A percentile compares a stretch with the other conserved stretches of the same genome.
These are phyloP conservation scores for Beta vulgaris DNA, from an alignment of 148 eudicot genomes.

Conservation along the genomic window DNA sequence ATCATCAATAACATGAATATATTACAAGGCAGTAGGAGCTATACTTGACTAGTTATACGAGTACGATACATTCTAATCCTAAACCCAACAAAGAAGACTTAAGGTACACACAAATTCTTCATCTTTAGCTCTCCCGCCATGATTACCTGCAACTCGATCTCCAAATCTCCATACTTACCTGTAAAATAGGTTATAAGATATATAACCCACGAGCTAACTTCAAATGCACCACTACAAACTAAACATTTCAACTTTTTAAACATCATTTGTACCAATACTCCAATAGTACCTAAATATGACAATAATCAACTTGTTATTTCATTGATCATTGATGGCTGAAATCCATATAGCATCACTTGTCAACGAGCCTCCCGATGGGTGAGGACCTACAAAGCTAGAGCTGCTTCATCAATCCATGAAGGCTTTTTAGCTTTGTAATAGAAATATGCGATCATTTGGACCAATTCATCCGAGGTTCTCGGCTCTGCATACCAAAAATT, in stretches of 20 bases:
- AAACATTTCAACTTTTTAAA: neutral
- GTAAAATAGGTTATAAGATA: neutral
- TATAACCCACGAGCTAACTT: no score
- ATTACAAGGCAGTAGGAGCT: no score
- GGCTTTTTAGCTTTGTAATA: constrained; percentile 92
- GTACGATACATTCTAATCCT: no score
- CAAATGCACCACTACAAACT: neutral
- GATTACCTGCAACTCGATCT: neutral
- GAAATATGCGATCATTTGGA: constrained; percentile 87
- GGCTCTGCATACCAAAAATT: constrained; percentile 42
- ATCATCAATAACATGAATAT: no score
- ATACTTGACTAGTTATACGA: no score
- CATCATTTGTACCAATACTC: neutral
- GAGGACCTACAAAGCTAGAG: constrained; percentile 29
- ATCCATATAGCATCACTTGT: neutral
- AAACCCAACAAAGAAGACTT: neutral
- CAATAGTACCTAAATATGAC: neutral
- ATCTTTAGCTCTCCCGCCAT: neutral
- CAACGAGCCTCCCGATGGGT: neutral
- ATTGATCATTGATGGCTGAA: neutral
- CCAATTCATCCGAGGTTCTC: constrained; percentile 83
- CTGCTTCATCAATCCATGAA: constrained; percentile 56
- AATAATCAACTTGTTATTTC: neutral
- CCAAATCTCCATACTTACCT: neutral
- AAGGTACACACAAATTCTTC: neutral